Evolutionary conservation across 2,329 filamentous ascomycete species (phyloP).

Genomic region (Fusarium buxicola): DNA sequence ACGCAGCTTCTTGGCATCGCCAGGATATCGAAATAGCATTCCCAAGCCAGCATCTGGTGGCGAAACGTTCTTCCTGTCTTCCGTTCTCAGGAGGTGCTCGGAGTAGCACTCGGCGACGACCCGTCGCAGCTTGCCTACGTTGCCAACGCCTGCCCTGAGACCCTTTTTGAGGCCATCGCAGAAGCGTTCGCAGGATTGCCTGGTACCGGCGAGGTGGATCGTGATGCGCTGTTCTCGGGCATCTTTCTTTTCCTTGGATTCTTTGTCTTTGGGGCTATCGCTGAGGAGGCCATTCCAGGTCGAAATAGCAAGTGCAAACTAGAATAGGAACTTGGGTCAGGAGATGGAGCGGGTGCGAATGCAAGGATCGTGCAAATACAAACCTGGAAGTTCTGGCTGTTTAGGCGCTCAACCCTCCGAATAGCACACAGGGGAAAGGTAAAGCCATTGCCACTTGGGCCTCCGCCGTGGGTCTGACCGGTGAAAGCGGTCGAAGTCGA

Average conservation of each 20-base stretch:
- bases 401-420: slow-evolving; percentile 88
- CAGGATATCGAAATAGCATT: slow-evolving; percentile 92
- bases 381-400: slow-evolving; percentile 87
- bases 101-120: slow-evolving; percentile 91
- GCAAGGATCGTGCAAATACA: slow-evolving; percentile 8
- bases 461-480: slow-evolving; percentile 91
- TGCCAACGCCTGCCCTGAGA: slow-evolving; percentile 85
- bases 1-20: slow-evolving; percentile 91
- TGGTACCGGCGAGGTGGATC: slow-evolving; percentile 88
- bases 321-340: slow-evolving; percentile 18
- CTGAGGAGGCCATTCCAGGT: slow-evolving; percentile 86
- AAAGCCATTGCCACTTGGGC: slow-evolving; percentile 94
- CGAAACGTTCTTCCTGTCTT: slow-evolving; percentile 67
- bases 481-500: slow-evolving; percentile 86
- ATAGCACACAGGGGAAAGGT: slow-evolving; percentile 93
- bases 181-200: slow-evolving; percentile 91
- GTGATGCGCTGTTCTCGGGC: slow-evolving; percentile 84
- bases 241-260: slow-evolving; percentile 58
- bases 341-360: slow-evolving; percentile 4
- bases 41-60: slow-evolving; percentile 92
- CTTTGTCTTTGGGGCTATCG: slow-evolving; percentile 65
- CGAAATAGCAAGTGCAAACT: slow-evolving; percentile 93
- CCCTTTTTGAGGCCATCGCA: slow-evolving; percentile 96
- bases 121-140: slow-evolving; percentile 84
- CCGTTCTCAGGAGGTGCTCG: slow-evolving; percentile 78